Conservation (phyloP, 441 rosid species). For the Adansonia rubrostipa region DNA sequence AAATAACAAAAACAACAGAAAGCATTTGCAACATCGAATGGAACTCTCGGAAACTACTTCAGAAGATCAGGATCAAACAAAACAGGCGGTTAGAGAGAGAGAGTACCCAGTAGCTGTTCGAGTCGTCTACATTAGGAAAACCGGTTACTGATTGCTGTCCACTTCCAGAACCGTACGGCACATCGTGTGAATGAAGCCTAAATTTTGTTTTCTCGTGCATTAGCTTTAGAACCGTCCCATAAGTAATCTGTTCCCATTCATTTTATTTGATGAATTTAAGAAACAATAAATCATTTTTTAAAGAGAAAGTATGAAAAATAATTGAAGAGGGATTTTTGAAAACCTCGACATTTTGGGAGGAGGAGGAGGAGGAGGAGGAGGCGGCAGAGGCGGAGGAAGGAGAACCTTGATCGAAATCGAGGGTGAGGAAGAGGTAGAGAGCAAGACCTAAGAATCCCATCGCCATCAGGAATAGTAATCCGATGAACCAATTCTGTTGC, state of each 20-base stretch:
- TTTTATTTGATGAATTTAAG: conserved; percentile 11
- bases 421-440: conserved; percentile 65
- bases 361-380: conserved; percentile 43
- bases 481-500: conserved; percentile 89
- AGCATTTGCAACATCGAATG: not conserved
- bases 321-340: not conserved
- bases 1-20: not conserved
- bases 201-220: conserved; percentile 88
- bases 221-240: conserved; percentile 83
- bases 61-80: not conserved
- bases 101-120: conserved; percentile 95
- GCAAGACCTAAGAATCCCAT: conserved; percentile 72
- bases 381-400: conserved; percentile 43
- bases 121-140: conserved; percentile 78
- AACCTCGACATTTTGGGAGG: conserved; percentile 75
- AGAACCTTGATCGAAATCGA: conserved; percentile 56
- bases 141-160: conserved; percentile 98
- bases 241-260: conserved; percentile 64
- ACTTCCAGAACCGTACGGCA: conserved; percentile 97
- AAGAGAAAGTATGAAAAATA: not conserved
- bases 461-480: conserved; percentile 69
- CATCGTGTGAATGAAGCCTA: conserved; percentile 93
- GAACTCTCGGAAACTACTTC: not conserved
- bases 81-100: not conserved
- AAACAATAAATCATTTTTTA: not conserved